Percentiles rank a stretch among this genome's conserved stretches.
Conservation (phyloP, 805 yeast genomes). For the Ogataea kodamae region DNA sequence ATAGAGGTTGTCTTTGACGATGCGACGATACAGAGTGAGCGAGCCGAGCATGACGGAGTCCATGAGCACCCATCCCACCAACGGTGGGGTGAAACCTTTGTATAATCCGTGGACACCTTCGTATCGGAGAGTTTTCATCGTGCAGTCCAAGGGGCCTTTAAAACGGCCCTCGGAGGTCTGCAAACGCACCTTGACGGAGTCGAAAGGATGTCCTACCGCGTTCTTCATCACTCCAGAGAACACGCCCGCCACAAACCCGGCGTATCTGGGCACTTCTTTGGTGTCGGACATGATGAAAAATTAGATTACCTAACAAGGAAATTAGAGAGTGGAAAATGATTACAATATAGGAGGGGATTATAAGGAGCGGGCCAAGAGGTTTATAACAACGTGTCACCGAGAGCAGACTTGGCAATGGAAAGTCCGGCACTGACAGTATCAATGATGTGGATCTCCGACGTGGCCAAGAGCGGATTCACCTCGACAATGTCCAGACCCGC, state of each 20-base stretch:
- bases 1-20: constrained; percentile 62
- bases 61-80: constrained; percentile 92
- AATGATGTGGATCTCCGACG: constrained; percentile 65
- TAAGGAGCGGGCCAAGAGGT: no score
- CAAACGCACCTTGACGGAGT: constrained; percentile 81
- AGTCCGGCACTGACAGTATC: constrained; percentile 90
- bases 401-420: constrained; percentile 87
- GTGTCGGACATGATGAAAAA: constrained; percentile 11
- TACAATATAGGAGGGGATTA: no score
- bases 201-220: constrained; percentile 91
- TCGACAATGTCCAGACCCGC: constrained; percentile 90
- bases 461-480: constrained; percentile 85
- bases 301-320: background rate
- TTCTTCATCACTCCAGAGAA: constrained; percentile 85
- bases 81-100: constrained; percentile 89
- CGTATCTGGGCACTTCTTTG: constrained; percentile 41
- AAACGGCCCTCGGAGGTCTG: constrained; percentile 74
- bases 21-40: constrained; percentile 68
- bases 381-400: constrained; percentile 82
- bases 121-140: constrained; percentile 60
- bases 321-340: no score
- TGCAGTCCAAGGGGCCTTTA: constrained; percentile 81
- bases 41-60: constrained; percentile 90
- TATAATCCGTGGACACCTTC: constrained; percentile 82
- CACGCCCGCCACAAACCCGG: constrained; percentile 86